Percentiles rank a stretch among this genome's conserved stretches.
Conservation (phyloP, 305 asterid species). For the Rubia peregrina region DNA sequence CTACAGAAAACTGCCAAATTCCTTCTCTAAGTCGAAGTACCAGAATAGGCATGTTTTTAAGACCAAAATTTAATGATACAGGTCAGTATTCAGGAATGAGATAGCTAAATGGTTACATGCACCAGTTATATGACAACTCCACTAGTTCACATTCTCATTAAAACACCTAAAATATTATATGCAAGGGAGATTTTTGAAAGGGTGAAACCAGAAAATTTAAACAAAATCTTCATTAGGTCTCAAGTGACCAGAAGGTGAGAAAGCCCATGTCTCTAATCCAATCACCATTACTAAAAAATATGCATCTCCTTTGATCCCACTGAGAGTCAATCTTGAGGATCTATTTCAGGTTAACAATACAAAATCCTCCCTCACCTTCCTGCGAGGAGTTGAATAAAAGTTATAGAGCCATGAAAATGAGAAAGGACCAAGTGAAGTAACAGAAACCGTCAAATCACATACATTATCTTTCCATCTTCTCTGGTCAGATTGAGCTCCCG, state of each 20-base stretch:
- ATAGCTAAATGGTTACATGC: constrained; percentile 4
- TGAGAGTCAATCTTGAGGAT: constrained; percentile 10
- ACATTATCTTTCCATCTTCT: constrained; percentile 18
- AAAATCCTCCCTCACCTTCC: constrained; percentile 6
- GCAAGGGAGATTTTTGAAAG: neutral
- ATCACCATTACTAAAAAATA: constrained; percentile 3
- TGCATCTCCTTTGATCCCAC: constrained; percentile 1
- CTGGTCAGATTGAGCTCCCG: constrained; percentile 5
- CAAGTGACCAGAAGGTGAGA: constrained; percentile 4
- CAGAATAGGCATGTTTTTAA: neutral
- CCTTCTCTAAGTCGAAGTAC: neutral
- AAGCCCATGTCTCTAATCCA: constrained; percentile 4
- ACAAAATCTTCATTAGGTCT: neutral
- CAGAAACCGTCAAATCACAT: neutral
- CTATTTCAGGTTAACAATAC: neutral
- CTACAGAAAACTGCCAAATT: too few species aligned
- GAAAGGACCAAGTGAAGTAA: too few species aligned
- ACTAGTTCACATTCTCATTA: neutral
- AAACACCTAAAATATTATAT: constrained; percentile 16
- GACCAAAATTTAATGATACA: constrained; percentile 20
- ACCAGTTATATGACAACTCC: constrained; percentile 7
- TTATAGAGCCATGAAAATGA: neutral
- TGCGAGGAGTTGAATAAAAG: neutral
- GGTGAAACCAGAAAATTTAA: neutral
- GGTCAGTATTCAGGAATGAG: constrained; percentile 8